phyloP scores from a whole-genome alignment of 306 rosid species.

The Quercus berberidifolia region DNA sequence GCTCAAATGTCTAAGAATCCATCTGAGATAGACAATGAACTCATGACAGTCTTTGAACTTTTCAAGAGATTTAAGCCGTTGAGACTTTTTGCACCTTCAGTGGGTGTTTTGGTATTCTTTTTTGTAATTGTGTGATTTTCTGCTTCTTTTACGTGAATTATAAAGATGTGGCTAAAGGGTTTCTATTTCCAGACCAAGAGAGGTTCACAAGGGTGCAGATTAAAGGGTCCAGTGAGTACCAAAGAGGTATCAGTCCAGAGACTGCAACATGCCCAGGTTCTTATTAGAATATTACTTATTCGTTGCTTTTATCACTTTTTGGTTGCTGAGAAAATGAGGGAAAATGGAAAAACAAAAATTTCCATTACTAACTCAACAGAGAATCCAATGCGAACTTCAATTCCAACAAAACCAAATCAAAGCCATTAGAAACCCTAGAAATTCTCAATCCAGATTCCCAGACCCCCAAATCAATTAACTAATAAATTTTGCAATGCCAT shows the following conservation, averaged over 20 bases:
- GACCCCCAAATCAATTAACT: no score
- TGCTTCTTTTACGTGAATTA: constrained; percentile 59
- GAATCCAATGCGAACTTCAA: no score
- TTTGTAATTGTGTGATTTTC: constrained; percentile 39
- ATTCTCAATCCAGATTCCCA: no score
- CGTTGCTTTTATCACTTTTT: neutral
- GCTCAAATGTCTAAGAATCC: constrained; percentile 46
- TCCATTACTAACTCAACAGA: neutral
- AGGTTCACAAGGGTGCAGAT: constrained; percentile 52
- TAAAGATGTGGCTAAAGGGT: constrained; percentile 35
- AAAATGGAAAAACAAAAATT: neutral
- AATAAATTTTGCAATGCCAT: no score
- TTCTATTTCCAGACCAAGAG: constrained; percentile 38
- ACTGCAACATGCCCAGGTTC: constrained; percentile 85
- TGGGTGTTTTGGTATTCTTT: constrained; percentile 67
- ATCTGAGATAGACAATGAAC: constrained; percentile 30
- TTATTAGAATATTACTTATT: neutral
- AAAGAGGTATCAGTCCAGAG: constrained; percentile 51
- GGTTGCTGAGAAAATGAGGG: constrained; percentile 13
- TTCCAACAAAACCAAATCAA: neutral
- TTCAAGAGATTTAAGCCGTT: constrained; percentile 52
- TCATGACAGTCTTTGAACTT: constrained; percentile 45
- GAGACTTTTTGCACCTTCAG: constrained; percentile 55
- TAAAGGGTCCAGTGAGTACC: constrained; percentile 21
- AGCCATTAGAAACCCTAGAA: neutral